phyloP scores from a whole-genome alignment of 2,329 filamentous ascomycete species.

The Penicillium olsonii region DNA sequence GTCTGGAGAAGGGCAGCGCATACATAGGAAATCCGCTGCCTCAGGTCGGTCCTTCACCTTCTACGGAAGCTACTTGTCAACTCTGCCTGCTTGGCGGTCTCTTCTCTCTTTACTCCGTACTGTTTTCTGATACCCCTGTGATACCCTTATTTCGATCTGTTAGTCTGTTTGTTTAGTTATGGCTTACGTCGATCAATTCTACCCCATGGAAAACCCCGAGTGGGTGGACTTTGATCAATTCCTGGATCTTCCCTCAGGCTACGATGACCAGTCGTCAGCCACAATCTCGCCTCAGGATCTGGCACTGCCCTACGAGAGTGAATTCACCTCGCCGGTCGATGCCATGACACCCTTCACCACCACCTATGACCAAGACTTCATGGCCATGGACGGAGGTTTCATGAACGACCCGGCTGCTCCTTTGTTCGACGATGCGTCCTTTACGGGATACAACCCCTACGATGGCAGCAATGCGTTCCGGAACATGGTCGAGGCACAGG shows the following conservation, averaged over 20 bases:
- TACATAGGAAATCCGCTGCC: conserved; percentile 10
- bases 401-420: conserved; percentile 15
- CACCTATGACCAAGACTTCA: conserved; percentile 23
- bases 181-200: conserved; percentile 30
- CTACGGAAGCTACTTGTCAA: conserved; percentile 7
- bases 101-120: conserved; percentile 1
- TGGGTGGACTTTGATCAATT: conserved; percentile 38
- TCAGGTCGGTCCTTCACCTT: conserved; percentile 26
- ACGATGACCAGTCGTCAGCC: conserved; percentile 32
- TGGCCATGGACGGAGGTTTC: conserved; percentile 19
- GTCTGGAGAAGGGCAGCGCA: conserved; percentile 1
- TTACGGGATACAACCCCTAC: conserved; percentile 18
- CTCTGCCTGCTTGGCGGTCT: background rate
- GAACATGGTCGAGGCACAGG: conserved; percentile 39
- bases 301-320: conserved; percentile 28
- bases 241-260: conserved; percentile 31
- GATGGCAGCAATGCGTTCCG: conserved; percentile 25
- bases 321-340: conserved; percentile 23
- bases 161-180: conserved; percentile 19
- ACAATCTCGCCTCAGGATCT: conserved; percentile 34
- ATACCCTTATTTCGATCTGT: conserved; percentile 6
- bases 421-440: conserved; percentile 17
- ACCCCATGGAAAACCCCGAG: conserved; percentile 29
- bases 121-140: conserved; percentile 4
- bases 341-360: conserved; percentile 27